Evolutionary conservation across 2,329 filamentous ascomycete species (phyloP).

Genomic region (Scleromitrula shiraiana): DNA sequence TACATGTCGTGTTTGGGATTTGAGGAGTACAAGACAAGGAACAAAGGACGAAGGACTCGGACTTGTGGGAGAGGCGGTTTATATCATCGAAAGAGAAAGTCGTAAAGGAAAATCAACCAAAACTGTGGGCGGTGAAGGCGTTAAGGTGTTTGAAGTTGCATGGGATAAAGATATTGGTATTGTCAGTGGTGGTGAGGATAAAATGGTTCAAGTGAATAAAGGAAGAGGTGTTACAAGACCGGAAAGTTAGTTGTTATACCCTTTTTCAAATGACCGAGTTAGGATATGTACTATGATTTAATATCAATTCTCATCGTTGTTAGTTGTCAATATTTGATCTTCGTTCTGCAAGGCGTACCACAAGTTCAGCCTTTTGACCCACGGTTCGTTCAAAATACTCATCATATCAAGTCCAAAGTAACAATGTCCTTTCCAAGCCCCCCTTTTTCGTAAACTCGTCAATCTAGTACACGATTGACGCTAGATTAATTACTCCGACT

Average conservation of each 20-base stretch:
- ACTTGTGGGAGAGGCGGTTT: slow-evolving; percentile 63
- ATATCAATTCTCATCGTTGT: background rate
- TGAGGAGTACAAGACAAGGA: slow-evolving; percentile 59
- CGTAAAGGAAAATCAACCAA: slow-evolving; percentile 52
- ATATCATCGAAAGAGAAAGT: slow-evolving; percentile 69
- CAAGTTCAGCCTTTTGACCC: too few species aligned
- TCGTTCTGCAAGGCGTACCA: too few species aligned
- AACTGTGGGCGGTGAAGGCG: slow-evolving; percentile 66
- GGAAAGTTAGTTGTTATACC: slow-evolving; percentile 10
- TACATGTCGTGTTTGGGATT: slow-evolving; percentile 89
- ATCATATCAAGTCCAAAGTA: too few species aligned
- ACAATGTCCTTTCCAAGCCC: too few species aligned
- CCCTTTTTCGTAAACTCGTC: too few species aligned
- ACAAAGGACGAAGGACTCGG: slow-evolving; percentile 51
- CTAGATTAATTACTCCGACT: too few species aligned
- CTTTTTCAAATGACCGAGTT: slow-evolving; percentile 2
- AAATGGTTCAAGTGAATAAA: slow-evolving; percentile 80
- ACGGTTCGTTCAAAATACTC: too few species aligned
- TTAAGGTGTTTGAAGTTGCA: slow-evolving; percentile 80
- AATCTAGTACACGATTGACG: too few species aligned
- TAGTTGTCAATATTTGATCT: too few species aligned
- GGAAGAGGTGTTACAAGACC: slow-evolving; percentile 27
- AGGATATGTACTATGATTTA: background rate
- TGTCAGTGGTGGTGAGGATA: slow-evolving; percentile 87
- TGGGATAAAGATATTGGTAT: slow-evolving; percentile 88